Base-by-base conservation (phyloP, 2,329 filamentous ascomycete genomes). In the Dothistroma septosporum region DNA sequence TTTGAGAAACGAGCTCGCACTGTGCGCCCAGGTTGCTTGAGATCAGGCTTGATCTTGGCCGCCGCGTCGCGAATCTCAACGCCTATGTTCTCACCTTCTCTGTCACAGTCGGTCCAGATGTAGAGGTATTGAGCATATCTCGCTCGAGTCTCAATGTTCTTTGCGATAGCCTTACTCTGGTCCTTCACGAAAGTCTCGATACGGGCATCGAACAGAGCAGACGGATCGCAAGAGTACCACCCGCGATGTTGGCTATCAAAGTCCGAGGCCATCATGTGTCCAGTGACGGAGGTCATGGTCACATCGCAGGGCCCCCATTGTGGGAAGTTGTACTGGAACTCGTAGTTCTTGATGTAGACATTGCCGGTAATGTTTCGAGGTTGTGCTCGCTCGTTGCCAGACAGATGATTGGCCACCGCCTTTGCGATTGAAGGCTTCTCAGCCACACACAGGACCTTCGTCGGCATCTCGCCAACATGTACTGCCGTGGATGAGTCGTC, bases 81-180 rank as follows among this genome's bases (percentile, higher is more conserved):
- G 7, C 94, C 94, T 67, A 99, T 99, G 72, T 97, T 90, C 75
- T 99, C 94, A 37, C 94, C 94, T 80, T 99, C 94, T 58, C 92
- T 87, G 80, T 99, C 94, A 76, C 94, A 97, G 82, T 99, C 94
- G 0, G 94, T 99, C 94, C 94, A 99, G 69, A 99, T 97, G 75
- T 95, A 93, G 33, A 99, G 81, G 12, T 87, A 85, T 58, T 82
- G 84, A n/a, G 87, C 83, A 72, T 84, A 83, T 62, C 83, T 83
- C 19, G 94, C 93, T 74, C 96, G 88, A 1, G 83, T 79, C 67
- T 88, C 85, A 70, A 99, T 94, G 72, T 99, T 99, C 33, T 87
- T 82, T 10, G 92, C 92, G 64, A 99, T 88, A 0, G 82, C 78
- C 69, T 87, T 87, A 72, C 92, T 95, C 70, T 92, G 87, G 62